phyloP scores from a whole-genome alignment of 352 stramenopile genomes.

The Halophytophthora polymorphica region DNA sequence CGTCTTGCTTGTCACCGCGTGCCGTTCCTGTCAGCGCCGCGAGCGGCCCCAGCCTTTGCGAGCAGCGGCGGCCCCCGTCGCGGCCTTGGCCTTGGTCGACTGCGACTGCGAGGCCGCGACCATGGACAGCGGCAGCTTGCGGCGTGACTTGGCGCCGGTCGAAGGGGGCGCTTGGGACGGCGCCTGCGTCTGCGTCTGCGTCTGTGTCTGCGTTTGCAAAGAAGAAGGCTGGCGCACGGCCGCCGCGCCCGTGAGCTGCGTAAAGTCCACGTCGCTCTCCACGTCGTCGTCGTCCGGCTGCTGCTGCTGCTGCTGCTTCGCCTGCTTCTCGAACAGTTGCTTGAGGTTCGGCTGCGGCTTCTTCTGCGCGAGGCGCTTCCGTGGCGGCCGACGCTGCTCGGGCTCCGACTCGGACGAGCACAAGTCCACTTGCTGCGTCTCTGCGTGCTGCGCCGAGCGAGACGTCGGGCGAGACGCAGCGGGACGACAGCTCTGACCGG shows the following conservation, averaged over 20 bases:
- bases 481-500: slow-evolving; percentile 9
- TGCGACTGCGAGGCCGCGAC: slow-evolving; percentile 49
- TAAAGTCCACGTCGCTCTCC: slow-evolving; percentile 75
- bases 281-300: slow-evolving; percentile 45
- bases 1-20: not conserved
- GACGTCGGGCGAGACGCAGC: slow-evolving; percentile 18
- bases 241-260: slow-evolving; percentile 29
- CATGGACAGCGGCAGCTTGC: slow-evolving; percentile 77
- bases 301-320: slow-evolving; percentile 14
- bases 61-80: slow-evolving; percentile 22
- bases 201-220: slow-evolving; percentile 31
- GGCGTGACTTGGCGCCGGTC: slow-evolving; percentile 23
- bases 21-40: slow-evolving; percentile 35
- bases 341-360: slow-evolving; percentile 60
- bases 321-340: slow-evolving; percentile 48
- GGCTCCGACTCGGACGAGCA: slow-evolving; percentile 47
- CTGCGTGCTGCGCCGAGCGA: slow-evolving; percentile 14
- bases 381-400: slow-evolving; percentile 14
- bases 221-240: slow-evolving; percentile 14
- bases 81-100: slow-evolving; percentile 22
- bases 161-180: slow-evolving; percentile 14
- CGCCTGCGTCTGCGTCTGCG: slow-evolving; percentile 37
- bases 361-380: slow-evolving; percentile 15
- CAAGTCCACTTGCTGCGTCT: slow-evolving; percentile 51
- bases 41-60: slow-evolving; percentile 70